These are phyloP conservation scores for Hortiboletus flavorubellus DNA, from an alignment of 768 basidiomycete genomes.

Conservation along the genomic window DNA sequence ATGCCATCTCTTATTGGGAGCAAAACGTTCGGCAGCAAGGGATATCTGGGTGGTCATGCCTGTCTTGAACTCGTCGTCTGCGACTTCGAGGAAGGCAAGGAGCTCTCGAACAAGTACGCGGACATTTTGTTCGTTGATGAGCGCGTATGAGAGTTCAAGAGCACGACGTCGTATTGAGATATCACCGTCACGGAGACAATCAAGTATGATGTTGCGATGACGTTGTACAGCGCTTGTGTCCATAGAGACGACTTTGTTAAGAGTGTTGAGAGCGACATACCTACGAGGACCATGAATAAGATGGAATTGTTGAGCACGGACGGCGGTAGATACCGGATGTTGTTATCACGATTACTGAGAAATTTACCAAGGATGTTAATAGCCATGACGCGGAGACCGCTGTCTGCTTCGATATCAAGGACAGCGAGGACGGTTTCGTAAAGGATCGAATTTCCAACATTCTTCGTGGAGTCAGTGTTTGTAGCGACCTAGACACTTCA, in stretches of 20 bases:
- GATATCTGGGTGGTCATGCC: constrained; percentile 98
- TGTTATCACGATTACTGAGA: constrained; percentile 95
- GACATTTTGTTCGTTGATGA: constrained; percentile 94
- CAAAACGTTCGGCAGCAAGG: constrained; percentile 92
- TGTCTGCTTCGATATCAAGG: constrained; percentile 96
- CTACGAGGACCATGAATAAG: constrained; percentile 38
- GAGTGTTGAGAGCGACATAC: constrained; percentile 95
- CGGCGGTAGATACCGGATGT: constrained; percentile 74
- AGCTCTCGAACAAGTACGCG: constrained; percentile 89
- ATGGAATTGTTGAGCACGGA: background rate
- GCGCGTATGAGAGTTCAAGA: constrained; percentile 93
- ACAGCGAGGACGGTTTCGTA: constrained; percentile 98
- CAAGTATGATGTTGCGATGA: constrained; percentile 97
- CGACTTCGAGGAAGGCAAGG: constrained; percentile 94
- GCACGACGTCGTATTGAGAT: constrained; percentile 97
- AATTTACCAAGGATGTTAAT: constrained; percentile 99
- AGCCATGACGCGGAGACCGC: constrained; percentile 95
- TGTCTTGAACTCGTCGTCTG: constrained; percentile 98
- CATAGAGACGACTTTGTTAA: constrained; percentile 97
- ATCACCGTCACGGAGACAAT: constrained; percentile 97
- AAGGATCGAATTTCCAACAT: constrained; percentile 95
- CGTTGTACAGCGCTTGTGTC: constrained; percentile 98
- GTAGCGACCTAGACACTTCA: constrained; percentile 77
- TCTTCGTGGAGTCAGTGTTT: constrained; percentile 96
- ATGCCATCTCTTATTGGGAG: constrained; percentile 98